phyloP scores from a whole-genome alignment of 371 early-diverging fungal genomes.

The Actinomucor elegans region DNA sequence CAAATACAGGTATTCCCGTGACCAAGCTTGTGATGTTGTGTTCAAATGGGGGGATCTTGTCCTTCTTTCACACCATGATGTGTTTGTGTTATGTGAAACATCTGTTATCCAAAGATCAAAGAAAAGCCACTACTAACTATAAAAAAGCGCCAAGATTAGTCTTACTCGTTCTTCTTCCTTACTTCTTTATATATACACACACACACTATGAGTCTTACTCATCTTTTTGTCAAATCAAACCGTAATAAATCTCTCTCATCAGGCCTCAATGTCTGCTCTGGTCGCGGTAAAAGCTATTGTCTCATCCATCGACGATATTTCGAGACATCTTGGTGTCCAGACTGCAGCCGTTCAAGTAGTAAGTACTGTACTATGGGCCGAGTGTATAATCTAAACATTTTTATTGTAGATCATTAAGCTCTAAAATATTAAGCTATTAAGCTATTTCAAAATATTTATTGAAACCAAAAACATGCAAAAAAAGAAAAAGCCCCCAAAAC shows the following conservation, averaged over 20 bases:
- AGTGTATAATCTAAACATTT: neutral
- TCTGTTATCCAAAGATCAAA: constrained; percentile 3
- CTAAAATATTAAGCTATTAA: neutral
- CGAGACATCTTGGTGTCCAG: constrained; percentile 49
- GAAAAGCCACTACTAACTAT: constrained; percentile 3
- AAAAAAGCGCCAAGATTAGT: constrained; percentile 5
- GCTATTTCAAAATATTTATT: neutral
- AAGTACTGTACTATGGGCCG: no score
- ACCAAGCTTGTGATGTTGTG: constrained; percentile 21
- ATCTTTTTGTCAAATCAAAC: constrained; percentile 12
- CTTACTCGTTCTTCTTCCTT: constrained; percentile 4
- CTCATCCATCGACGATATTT: constrained; percentile 43
- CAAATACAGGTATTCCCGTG: constrained; percentile 16
- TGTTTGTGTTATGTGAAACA: constrained; percentile 22
- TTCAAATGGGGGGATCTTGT: constrained; percentile 8
- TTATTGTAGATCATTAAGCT: constrained; percentile 1
- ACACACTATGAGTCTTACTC: constrained; percentile 8
- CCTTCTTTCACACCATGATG: constrained; percentile 21
- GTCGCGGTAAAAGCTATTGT: constrained; percentile 44
- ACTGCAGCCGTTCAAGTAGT: constrained; percentile 36
- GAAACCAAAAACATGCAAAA: neutral
- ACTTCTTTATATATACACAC: constrained; percentile 1
- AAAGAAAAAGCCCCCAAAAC: neutral
- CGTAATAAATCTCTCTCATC: neutral
- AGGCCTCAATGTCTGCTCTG: constrained; percentile 16